Evolutionary conservation across 371 early-diverging fungal species (phyloP).

Genomic region (Mucor circinelloides): DNA sequence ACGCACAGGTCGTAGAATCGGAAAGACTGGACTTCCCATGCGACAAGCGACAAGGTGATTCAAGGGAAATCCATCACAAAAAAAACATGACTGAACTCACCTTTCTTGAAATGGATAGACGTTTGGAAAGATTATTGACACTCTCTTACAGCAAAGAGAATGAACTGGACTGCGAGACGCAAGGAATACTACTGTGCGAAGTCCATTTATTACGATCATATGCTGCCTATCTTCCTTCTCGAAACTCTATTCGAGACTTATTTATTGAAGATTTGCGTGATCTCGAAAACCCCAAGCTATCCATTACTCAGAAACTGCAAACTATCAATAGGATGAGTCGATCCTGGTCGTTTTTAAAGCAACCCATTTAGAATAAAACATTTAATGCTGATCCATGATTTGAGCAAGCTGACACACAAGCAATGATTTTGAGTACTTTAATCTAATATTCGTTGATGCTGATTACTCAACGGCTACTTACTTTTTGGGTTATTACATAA

Average conservation of each 20-base stretch:
- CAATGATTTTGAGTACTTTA: too few species aligned
- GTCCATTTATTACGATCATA: slow-evolving; percentile 57
- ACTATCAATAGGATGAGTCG: slow-evolving; percentile 69
- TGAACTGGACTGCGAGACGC: slow-evolving; percentile 55
- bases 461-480: too few species aligned
- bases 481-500: too few species aligned
- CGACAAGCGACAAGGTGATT: slow-evolving; percentile 40
- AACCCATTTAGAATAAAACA: neutral
- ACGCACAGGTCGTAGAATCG: slow-evolving; percentile 25
- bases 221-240: slow-evolving; percentile 49
- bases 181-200: slow-evolving; percentile 75
- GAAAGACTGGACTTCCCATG: slow-evolving; percentile 34
- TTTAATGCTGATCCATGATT: too few species aligned
- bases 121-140: slow-evolving; percentile 47
- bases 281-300: slow-evolving; percentile 63
- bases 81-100: neutral
- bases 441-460: too few species aligned
- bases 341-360: slow-evolving; percentile 47
- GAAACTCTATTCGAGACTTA: slow-evolving; percentile 52
- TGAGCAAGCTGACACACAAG: too few species aligned
- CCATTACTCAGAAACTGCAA: slow-evolving; percentile 59
- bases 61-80: neutral
- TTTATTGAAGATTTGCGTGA: slow-evolving; percentile 76
- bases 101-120: slow-evolving; percentile 27
- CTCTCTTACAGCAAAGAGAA: neutral